These are phyloP conservation scores for Nemania sp. DNA, from an alignment of 2,329 filamentous ascomycete genomes.

Conservation along the genomic window DNA sequence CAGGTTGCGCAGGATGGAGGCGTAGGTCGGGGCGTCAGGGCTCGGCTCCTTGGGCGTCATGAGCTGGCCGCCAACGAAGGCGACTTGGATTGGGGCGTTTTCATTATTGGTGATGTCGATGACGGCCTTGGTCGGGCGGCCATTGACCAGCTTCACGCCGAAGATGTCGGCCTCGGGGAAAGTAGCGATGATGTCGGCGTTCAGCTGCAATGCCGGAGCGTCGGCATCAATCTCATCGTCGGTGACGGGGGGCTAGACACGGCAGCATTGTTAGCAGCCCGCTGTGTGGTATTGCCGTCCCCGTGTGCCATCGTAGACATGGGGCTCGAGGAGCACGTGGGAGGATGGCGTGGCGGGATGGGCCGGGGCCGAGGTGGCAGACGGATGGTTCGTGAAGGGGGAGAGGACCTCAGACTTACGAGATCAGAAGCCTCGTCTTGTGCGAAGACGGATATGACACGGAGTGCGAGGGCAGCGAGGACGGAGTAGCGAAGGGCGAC, in stretches of 20 bases:
- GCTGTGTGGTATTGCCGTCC: neutral
- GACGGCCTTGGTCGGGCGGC: conserved; percentile 79
- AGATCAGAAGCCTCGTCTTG: conserved; percentile 31
- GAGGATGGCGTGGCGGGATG: too few relatives aligned
- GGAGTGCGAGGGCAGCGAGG: conserved; percentile 42
- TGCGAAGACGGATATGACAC: conserved; percentile 41
- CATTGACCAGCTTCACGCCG: conserved; percentile 94
- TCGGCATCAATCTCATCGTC: conserved; percentile 33
- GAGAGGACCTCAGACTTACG: conserved; percentile 32
- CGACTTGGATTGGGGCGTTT: conserved; percentile 71
- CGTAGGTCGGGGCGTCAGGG: conserved; percentile 51
- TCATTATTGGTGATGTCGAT: conserved; percentile 87
- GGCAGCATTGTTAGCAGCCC: conserved; percentile 4
- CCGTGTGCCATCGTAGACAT: neutral
- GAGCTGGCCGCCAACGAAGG: conserved; percentile 77
- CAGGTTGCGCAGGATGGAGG: conserved; percentile 78
- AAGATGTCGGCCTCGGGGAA: conserved; percentile 80
- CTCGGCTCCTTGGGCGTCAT: conserved; percentile 59
- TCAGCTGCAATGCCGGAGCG: conserved; percentile 51
- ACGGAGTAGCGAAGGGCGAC: conserved; percentile 42
- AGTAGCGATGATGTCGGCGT: conserved; percentile 67
- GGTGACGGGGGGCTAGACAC: conserved; percentile 31
- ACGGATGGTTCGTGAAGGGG: neutral
- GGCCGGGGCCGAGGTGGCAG: neutral
- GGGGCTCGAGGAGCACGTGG: neutral